A percentile compares a stretch with the other conserved stretches of the same genome.
Conservation (phyloP, 1,284 basidiomycete species). For the Puccinia novopanici region DNA sequence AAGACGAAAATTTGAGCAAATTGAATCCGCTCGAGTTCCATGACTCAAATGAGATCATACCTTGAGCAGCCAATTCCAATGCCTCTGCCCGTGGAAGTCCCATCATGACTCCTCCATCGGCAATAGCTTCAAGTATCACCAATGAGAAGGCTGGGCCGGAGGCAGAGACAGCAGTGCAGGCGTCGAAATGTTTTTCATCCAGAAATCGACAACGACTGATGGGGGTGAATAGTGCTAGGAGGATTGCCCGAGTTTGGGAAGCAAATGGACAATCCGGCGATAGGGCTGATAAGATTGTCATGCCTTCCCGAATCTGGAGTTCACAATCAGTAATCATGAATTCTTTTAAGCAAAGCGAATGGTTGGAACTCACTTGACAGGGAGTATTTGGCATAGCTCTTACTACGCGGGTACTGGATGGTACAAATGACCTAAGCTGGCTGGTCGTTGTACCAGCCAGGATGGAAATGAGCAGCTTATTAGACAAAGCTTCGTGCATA, state of each 20-base stretch:
- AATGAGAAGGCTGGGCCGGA: slow-evolving; percentile 96
- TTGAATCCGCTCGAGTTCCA: slow-evolving; percentile 2
- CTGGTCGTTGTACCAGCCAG: slow-evolving; percentile 88
- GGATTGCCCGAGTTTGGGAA: slow-evolving; percentile 71
- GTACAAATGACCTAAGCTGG: slow-evolving; percentile 76
- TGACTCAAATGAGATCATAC: slow-evolving; percentile 63
- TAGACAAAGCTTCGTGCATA: slow-evolving; percentile 80
- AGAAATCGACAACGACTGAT: slow-evolving; percentile 90
- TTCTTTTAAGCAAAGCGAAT: slow-evolving; percentile 7
- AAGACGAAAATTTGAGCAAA: slow-evolving; percentile 21
- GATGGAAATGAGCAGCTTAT: slow-evolving; percentile 93
- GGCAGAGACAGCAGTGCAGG: slow-evolving; percentile 92
- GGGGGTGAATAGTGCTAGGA: slow-evolving; percentile 89
- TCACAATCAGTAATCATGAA: background rate
- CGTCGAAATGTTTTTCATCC: slow-evolving; percentile 97
- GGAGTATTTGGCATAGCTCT: slow-evolving; percentile 99
- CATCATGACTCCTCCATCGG: slow-evolving; percentile 99
- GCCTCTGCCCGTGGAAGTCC: slow-evolving; percentile 91
- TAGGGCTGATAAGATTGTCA: slow-evolving; percentile 83
- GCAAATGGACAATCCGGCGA: slow-evolving; percentile 62
- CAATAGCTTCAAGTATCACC: slow-evolving; percentile 96
- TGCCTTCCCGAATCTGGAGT: slow-evolving; percentile 86
- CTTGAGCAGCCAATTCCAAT: slow-evolving; percentile 91
- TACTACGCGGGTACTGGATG: slow-evolving; percentile 76
- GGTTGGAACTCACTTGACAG: slow-evolving; percentile 69